phyloP scores from a whole-genome alignment of 2,329 filamentous ascomycete genomes.

The Penicillium griseofulvum region DNA sequence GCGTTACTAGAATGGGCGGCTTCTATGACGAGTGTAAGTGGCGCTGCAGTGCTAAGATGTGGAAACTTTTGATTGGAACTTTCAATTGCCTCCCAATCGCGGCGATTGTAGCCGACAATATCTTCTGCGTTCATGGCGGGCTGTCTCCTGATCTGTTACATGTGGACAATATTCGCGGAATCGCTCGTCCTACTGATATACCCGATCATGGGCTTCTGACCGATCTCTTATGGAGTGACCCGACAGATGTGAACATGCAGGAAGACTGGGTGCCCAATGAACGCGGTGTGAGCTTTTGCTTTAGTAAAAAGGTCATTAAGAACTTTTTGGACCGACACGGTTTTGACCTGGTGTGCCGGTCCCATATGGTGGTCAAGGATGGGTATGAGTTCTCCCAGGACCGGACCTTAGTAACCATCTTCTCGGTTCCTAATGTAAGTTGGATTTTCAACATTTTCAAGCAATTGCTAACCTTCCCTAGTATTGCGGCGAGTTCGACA shows the following conservation, averaged over 20 bases:
- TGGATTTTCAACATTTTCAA: neutral
- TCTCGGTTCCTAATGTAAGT: slow-evolving; percentile 93
- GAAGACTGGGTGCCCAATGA: slow-evolving; percentile 98
- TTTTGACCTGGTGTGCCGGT: slow-evolving; percentile 94
- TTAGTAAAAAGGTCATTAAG: slow-evolving; percentile 96
- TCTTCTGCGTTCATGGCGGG: slow-evolving; percentile 97
- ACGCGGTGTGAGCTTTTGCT: slow-evolving; percentile 95
- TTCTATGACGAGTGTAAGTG: slow-evolving; percentile 99
- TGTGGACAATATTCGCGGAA: slow-evolving; percentile 98
- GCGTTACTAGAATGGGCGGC: slow-evolving; percentile 90
- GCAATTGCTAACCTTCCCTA: slow-evolving; percentile 37
- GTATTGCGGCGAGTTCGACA: slow-evolving; percentile 99
- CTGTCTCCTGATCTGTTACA: slow-evolving; percentile 86
- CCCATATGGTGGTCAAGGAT: slow-evolving; percentile 99
- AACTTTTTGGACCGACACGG: slow-evolving; percentile 93
- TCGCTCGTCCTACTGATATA: slow-evolving; percentile 92
- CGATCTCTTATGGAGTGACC: slow-evolving; percentile 94
- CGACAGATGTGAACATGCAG: slow-evolving; percentile 79
- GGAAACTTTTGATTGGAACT: slow-evolving; percentile 95
- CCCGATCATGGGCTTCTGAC: slow-evolving; percentile 95
- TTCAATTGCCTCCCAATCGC: slow-evolving; percentile 96
- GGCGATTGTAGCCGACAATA: slow-evolving; percentile 92
- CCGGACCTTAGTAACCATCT: slow-evolving; percentile 90
- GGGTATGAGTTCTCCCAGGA: slow-evolving; percentile 99
- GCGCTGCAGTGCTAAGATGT: slow-evolving; percentile 92